Percentiles rank a stretch among this genome's conserved stretches.
These are phyloP conservation scores for Zoysia pacifica DNA, from an alignment of 176 grass and related monocot species.

Conservation along the genomic window DNA sequence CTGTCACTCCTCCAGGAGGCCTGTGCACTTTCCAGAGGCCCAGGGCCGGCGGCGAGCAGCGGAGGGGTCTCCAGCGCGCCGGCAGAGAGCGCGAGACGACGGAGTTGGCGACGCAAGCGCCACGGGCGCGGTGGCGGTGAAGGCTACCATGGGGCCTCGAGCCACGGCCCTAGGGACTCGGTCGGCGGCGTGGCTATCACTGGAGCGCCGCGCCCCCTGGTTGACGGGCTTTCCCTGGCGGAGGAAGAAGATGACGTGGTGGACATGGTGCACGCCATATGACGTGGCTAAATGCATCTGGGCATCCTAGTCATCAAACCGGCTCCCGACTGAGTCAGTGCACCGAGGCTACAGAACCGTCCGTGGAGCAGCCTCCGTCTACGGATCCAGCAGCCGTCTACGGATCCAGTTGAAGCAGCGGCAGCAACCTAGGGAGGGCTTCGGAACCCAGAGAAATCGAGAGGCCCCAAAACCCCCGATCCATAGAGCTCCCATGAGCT, in stretches of 20 bases:
- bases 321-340: neutral
- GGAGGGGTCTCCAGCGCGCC: slow-evolving; percentile 20
- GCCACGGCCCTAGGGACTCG: slow-evolving; percentile 24
- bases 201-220: neutral
- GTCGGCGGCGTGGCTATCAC: slow-evolving; percentile 1
- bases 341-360: neutral
- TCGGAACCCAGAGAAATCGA: neutral
- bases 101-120: slow-evolving; percentile 25
- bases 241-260: slow-evolving; percentile 5
- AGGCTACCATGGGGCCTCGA: slow-evolving; percentile 42
- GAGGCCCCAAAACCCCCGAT: neutral
- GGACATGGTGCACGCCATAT: neutral
- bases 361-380: slow-evolving; percentile 3
- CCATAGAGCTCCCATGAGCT: slow-evolving; percentile 35
- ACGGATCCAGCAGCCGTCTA: neutral
- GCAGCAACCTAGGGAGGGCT: neutral
- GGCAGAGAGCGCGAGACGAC: slow-evolving; percentile 3
- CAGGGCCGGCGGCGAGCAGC: slow-evolving; percentile 10
- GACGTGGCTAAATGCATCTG: neutral
- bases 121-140: neutral
- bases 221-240: neutral
- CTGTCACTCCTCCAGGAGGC: neutral
- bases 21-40: slow-evolving; percentile 18
- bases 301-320: neutral
- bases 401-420: neutral